A percentile compares a stretch with the other conserved stretches of the same genome.
phyloP scores from a whole-genome alignment of 2,329 filamentous ascomycete species.

The Fusarium sarcochroum region DNA sequence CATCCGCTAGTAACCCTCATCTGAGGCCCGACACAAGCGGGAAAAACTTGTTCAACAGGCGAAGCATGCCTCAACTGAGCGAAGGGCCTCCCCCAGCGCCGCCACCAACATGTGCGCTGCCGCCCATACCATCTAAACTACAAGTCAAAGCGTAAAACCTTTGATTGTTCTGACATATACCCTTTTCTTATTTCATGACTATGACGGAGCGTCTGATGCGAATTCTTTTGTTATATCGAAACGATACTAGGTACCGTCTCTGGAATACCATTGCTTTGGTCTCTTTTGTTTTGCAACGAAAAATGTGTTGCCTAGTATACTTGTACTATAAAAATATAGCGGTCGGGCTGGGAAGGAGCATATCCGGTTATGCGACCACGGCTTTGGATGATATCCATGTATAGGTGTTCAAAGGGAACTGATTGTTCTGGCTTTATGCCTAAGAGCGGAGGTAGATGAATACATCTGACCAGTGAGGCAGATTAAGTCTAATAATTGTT shows the following conservation, averaged over 20 bases:
- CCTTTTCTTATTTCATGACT: constrained; percentile 36
- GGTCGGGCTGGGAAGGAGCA: constrained; percentile 24
- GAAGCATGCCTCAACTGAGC: constrained; percentile 66
- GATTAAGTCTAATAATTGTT: constrained; percentile 9
- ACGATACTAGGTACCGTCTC: constrained; percentile 26
- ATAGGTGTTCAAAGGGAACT: constrained; percentile 33
- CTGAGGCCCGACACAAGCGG: constrained; percentile 40
- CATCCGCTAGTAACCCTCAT: constrained; percentile 42
- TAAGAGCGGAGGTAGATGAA: constrained; percentile 8
- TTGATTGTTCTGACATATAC: constrained; percentile 12
- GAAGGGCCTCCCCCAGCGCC: constrained; percentile 68
- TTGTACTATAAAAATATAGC: constrained; percentile 40
- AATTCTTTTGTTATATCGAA: constrained; percentile 30
- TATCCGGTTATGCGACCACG: constrained; percentile 39
- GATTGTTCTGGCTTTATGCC: constrained; percentile 3
- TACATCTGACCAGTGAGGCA: neutral
- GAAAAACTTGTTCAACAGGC: constrained; percentile 53
- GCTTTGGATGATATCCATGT: constrained; percentile 44
- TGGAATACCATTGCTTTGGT: constrained; percentile 31
- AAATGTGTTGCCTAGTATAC: constrained; percentile 16
- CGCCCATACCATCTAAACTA: constrained; percentile 61
- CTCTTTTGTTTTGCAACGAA: constrained; percentile 15
- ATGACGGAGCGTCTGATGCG: constrained; percentile 31
- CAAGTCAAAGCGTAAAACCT: constrained; percentile 34
- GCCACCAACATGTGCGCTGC: constrained; percentile 68